Evolutionary conservation across 2,329 filamentous ascomycete species (phyloP).

Genomic region (Penicillium sp.): DNA sequence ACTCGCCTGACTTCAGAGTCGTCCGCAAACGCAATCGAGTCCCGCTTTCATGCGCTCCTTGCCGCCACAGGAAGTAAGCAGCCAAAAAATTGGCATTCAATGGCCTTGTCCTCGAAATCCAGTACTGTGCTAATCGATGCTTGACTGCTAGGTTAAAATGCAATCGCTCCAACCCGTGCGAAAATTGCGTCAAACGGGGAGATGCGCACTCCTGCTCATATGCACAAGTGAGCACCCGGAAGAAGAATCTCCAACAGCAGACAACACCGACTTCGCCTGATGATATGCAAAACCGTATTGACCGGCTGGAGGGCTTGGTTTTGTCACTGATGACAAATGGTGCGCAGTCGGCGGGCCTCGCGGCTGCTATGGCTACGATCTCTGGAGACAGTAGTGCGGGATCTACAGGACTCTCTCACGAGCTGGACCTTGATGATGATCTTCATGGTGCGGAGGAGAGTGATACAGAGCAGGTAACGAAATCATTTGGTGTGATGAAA

Average conservation of each 20-base stretch:
- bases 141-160: constrained; percentile 70
- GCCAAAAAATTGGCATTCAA: not conserved
- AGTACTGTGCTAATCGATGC: not conserved
- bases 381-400: constrained; percentile 43
- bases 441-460: constrained; percentile 58
- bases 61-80: constrained; percentile 83
- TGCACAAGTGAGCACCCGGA: constrained; percentile 66
- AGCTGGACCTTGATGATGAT: constrained; percentile 52
- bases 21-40: constrained; percentile 91
- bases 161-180: constrained; percentile 86
- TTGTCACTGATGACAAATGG: constrained; percentile 92
- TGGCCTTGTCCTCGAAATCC: not conserved
- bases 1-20: constrained; percentile 84
- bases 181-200: constrained; percentile 89
- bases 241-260: constrained; percentile 64
- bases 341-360: constrained; percentile 59
- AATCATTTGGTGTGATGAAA: constrained; percentile 78
- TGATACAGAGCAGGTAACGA: constrained; percentile 69
- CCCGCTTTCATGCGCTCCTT: constrained; percentile 87
- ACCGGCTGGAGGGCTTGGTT: constrained; percentile 88
- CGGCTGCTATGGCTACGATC: constrained; percentile 61
- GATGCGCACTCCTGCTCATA: constrained; percentile 83
- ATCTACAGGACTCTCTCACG: constrained; percentile 39
- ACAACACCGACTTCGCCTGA: constrained; percentile 67
- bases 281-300: constrained; percentile 98